Base-by-base conservation (phyloP, 148 eudicot species). In the Camellia japonica region DNA sequence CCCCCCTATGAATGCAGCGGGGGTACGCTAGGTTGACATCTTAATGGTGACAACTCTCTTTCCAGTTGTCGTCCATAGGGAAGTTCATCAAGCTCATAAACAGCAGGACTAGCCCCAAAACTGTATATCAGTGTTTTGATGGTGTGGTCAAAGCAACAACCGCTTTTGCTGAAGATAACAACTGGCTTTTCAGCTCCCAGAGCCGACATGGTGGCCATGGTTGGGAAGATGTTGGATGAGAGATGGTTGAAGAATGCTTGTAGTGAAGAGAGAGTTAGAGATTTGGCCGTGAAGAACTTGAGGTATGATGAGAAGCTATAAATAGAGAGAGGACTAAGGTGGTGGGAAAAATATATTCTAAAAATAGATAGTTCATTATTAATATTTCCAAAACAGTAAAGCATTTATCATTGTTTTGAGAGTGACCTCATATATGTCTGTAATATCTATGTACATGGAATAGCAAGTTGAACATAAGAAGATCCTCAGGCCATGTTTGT, bases 111-210 rank as follows among this genome's bases (percentile, higher is more conserved):
- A 5, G 94, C 93, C n/a, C 97, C 97, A 41, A 90, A 93, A 73
- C 92, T 83, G 73, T 78, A 77, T 38, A 93, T 87, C 18, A 93
- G 90, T 51, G 88, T 84, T 83, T 84, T 85, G 66, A 90, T 84
- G 76, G 90, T 81, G 86, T 93, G 92, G 79, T 80, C 83, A 79
- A 93, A 89, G 86, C 93, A 89, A 71, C 97, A 91, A 61, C 82
- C 70, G 80, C 89, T 90, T 79, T 86, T 91, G 90, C 95, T 90
- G 87, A 93, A 93, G 74, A 93, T 89, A 68, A 91, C 97, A 66
- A 92, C 82, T 14, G 97, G 91, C 66, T 85, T 90, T 44, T 90
- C 89, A 3, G 62, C 89, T 8, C 81, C 89, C 80, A 90, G 76
- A 18, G 80, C 71, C 68, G 41, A 82, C 68, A 92, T 82, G 71